Conservation (phyloP, 2,329 filamentous ascomycete genomes). For the Colletotrichum agaves region DNA sequence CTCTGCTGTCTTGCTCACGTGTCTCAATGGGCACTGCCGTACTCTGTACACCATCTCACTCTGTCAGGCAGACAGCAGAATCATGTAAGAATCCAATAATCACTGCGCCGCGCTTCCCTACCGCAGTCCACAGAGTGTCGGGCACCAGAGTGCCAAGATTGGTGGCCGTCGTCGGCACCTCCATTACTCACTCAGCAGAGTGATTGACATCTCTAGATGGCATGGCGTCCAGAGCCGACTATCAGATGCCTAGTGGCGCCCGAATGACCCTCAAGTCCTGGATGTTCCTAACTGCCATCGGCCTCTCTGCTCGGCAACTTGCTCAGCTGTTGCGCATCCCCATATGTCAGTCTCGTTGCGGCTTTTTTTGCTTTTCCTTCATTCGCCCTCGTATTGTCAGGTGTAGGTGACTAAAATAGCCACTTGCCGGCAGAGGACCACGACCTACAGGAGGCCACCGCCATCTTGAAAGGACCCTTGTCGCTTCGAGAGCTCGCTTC, state of each 20-base stretch:
- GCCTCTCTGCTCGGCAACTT: not conserved
- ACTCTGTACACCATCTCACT: constrained; percentile 22
- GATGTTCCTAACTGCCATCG: not conserved
- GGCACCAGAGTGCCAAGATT: constrained; percentile 7
- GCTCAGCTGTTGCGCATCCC: not conserved
- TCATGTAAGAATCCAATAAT: constrained; percentile 23
- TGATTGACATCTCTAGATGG: not conserved
- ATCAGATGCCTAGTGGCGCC: constrained; percentile 11
- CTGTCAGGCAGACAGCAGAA: not conserved
- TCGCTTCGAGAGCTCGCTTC: not conserved
- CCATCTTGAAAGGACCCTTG: constrained; percentile 2
- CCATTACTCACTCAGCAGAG: not conserved
- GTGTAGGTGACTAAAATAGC: constrained; percentile 17
- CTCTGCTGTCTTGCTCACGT: not conserved
- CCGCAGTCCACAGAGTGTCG: not conserved
- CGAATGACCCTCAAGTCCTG: not conserved
- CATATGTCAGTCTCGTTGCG: constrained; percentile 13
- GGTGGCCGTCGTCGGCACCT: constrained; percentile 11
- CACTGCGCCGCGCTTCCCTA: constrained; percentile 1
- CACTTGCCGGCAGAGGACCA: constrained; percentile 4
- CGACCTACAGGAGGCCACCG: constrained; percentile 16
- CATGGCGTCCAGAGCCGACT: not conserved
- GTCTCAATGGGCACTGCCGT: not conserved
- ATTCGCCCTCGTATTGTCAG: constrained; percentile 25
- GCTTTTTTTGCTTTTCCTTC: constrained; percentile 23